A percentile compares a stretch with the other conserved stretches of the same genome.
These are phyloP conservation scores for Nicotiana obtusifolia DNA, from an alignment of 257 asterid species.

Conservation along the genomic window DNA sequence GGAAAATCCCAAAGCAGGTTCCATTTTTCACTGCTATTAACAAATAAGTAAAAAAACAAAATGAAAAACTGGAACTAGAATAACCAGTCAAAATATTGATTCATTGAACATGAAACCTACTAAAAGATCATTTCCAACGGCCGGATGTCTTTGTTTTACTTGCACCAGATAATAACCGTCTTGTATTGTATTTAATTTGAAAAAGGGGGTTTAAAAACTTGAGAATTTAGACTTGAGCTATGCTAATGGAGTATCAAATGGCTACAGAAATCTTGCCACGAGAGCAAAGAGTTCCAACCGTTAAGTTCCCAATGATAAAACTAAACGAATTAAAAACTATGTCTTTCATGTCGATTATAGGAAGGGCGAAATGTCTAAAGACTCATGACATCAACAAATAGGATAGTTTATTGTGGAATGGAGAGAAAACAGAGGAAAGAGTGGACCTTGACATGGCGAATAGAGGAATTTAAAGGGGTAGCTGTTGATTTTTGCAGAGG, in stretches of 20 bases:
- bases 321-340: neutral
- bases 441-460: slow-evolving; percentile 11
- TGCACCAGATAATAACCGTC: neutral
- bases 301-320: neutral
- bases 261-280: neutral
- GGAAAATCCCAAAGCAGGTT: neutral
- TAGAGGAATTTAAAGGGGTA: neutral
- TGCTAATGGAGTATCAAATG: neutral
- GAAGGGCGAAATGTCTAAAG: neutral
- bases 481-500: neutral
- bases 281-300: neutral
- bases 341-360: neutral
- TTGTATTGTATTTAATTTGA: neutral
- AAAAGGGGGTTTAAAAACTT: neutral
- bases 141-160: neutral
- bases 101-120: neutral
- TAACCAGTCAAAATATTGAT: too few species aligned
- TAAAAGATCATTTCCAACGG: neutral
- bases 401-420: neutral
- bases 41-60: too few species aligned
- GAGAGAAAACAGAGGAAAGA: neutral
- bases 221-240: neutral
- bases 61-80: neutral
- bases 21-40: neutral
- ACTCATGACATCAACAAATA: neutral